phyloP scores from a whole-genome alignment of 2,329 filamentous ascomycete genomes.

The Huntiella moniliformis region DNA sequence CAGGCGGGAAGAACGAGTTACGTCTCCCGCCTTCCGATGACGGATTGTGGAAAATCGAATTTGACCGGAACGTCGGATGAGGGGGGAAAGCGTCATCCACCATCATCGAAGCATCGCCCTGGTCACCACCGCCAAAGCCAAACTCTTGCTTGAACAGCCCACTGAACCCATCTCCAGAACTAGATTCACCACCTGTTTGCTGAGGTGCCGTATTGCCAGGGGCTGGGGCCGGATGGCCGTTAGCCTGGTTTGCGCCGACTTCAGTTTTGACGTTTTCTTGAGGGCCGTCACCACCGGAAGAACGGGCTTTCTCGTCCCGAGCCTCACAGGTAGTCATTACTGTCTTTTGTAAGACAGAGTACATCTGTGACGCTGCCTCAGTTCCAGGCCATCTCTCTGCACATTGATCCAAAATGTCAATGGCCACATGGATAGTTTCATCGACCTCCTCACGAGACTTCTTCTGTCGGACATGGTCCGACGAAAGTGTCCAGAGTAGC shows the following conservation, averaged over 20 bases:
- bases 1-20: conserved; percentile 46
- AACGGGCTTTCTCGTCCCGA: conserved; percentile 18
- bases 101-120: conserved; percentile 1
- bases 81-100: conserved; percentile 9
- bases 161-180: background rate
- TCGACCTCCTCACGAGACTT: conserved; percentile 61
- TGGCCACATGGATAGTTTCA: conserved; percentile 49
- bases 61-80: conserved; percentile 42
- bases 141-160: conserved; percentile 10
- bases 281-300: too few species aligned
- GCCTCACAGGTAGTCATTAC: conserved; percentile 76
- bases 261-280: too few species aligned
- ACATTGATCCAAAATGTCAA: conserved; percentile 63
- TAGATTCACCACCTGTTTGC: too few species aligned
- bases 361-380: conserved; percentile 64
- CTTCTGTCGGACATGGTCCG: conserved; percentile 57
- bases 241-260: too few species aligned
- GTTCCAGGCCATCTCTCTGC: conserved; percentile 86
- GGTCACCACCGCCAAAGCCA: conserved; percentile 7
- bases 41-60: conserved; percentile 46
- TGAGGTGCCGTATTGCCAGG: too few species aligned
- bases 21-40: conserved; percentile 37
- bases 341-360: conserved; percentile 66
- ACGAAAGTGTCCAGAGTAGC: conserved; percentile 79
- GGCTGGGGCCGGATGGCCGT: too few species aligned